Evolutionary conservation across 306 rosid species (phyloP).

Genomic region (Vigna nakashimae): DNA sequence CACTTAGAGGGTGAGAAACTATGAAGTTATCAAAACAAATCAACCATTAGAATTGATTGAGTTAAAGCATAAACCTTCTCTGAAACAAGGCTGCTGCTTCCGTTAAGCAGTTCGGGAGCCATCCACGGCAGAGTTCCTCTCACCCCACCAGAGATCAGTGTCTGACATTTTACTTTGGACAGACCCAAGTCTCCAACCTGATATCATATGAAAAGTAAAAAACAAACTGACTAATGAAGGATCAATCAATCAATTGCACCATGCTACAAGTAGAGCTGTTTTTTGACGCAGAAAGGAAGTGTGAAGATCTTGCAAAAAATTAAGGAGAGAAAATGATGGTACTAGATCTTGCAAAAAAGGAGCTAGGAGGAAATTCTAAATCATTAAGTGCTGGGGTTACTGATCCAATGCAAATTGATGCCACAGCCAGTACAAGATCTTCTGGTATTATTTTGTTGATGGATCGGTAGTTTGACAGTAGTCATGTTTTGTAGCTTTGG

Average conservation of each 20-base stretch:
- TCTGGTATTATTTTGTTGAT: conserved; percentile 10
- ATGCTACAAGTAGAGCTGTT: conserved; percentile 11
- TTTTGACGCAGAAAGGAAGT: conserved; percentile 13
- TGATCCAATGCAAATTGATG: not conserved
- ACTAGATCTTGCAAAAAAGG: conserved; percentile 13
- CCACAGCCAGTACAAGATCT: conserved; percentile 16
- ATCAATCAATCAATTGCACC: conserved; percentile 3
- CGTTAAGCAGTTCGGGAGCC: conserved; percentile 94
- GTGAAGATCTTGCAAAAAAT: conserved; percentile 7
- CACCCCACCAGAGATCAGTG: conserved; percentile 90
- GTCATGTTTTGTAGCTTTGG: not conserved
- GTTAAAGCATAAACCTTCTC: conserved; percentile 71
- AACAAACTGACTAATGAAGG: conserved; percentile 27
- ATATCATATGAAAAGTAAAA: conserved; percentile 36
- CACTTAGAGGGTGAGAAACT: conserved; percentile 11
- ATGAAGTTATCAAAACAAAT: not conserved
- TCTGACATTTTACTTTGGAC: conserved; percentile 91
- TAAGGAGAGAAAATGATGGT: not conserved
- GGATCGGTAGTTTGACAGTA: not conserved
- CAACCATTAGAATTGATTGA: not conserved
- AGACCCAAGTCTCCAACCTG: conserved; percentile 97
- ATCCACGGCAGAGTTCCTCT: conserved; percentile 97
- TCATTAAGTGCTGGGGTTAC: not conserved
- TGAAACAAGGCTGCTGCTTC: conserved; percentile 91
- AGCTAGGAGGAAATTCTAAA: not conserved